Conservation (phyloP, 2,329 filamentous ascomycete genomes). For the Clarireedia paspali region DNA sequence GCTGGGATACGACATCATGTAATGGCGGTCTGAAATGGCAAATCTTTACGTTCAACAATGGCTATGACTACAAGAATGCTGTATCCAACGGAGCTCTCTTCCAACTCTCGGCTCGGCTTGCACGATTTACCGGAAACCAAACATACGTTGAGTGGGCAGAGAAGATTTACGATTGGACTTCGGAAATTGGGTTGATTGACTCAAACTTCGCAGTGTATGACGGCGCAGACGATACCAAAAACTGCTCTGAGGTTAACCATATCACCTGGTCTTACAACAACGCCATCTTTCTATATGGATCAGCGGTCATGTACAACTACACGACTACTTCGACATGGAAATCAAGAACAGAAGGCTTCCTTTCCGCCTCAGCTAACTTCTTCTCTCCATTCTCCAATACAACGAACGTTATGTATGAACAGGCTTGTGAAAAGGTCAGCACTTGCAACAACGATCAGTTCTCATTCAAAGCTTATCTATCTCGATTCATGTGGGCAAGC, state of each 20-base stretch:
- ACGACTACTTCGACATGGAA: constrained; percentile 47
- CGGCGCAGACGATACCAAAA: constrained; percentile 42
- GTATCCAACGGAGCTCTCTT: constrained; percentile 80
- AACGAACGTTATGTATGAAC: constrained; percentile 57
- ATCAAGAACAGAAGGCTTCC: constrained; percentile 42
- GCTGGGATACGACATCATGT: constrained; percentile 64
- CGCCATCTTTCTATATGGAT: constrained; percentile 59
- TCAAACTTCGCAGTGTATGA: constrained; percentile 49
- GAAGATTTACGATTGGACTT: constrained; percentile 60
- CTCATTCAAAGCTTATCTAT: constrained; percentile 61
- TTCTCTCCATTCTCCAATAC: constrained; percentile 45
- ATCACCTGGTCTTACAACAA: constrained; percentile 58
- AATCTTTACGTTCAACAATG: constrained; percentile 69
- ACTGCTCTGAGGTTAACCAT: constrained; percentile 46
- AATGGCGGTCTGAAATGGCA: constrained; percentile 74
- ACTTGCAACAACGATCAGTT: constrained; percentile 57
- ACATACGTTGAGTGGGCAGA: constrained; percentile 61
- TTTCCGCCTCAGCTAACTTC: constrained; percentile 44
- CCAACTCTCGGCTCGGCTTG: constrained; percentile 69
- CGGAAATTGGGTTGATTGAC: constrained; percentile 49
- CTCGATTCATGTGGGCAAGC: constrained; percentile 56
- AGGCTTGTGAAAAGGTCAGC: constrained; percentile 51
- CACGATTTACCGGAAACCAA: constrained; percentile 58
- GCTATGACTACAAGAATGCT: constrained; percentile 76
- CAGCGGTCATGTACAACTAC: constrained; percentile 55